Base-by-base conservation (phyloP, 2,329 filamentous ascomycete species). In the Berkeleyomyces basicola region DNA sequence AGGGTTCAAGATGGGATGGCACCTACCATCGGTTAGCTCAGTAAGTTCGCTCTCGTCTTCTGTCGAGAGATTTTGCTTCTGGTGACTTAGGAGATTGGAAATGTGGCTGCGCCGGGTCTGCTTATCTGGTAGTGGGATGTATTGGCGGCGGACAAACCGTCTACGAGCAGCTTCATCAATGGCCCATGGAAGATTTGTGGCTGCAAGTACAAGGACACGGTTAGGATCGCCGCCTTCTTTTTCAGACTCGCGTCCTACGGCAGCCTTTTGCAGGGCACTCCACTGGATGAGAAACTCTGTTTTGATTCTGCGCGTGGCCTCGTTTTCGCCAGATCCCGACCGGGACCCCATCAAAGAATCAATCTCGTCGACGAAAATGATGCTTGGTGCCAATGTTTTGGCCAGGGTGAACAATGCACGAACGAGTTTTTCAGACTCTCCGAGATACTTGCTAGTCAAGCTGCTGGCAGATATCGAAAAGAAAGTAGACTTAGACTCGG, bases 311-410 rank as follows among this genome's bases (percentile, higher is more conserved):
- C 92, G 80, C 0, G 90, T 95, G 0, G 93, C 90, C 74, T 99
- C 93, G 68, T 97, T 88, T 70, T 97, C 93, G 0, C 88, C 86
- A 2, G 85, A 85, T 0, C 89, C 88, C 5, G 87, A 88, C 60
- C 93, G 80, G 14, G 90, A 84, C 0, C 90, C 95, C 0, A 99
- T 79, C 0, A 99, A 76, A 0, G 91, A 96, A 72, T 99, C 93
- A 66, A 99, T 99, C 71, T 99, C 93, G 69, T 99, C 93, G 3
- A 99, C 90, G 68, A 99, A 99, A 64, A 99, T 97, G 71, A 99
- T 97, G 65, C 88, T 93, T 0, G 93, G 93, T 0, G 93, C 90
- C 53, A 97, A 79, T 43, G 84, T 79, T 71, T 95, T 95, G 4
- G 93, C 91, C n/a, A 97, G 76, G 0, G 83, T 82, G 71, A 99